phyloP scores from a whole-genome alignment of 768 basidiomycete genomes.

The Termitomyces sp. region DNA sequence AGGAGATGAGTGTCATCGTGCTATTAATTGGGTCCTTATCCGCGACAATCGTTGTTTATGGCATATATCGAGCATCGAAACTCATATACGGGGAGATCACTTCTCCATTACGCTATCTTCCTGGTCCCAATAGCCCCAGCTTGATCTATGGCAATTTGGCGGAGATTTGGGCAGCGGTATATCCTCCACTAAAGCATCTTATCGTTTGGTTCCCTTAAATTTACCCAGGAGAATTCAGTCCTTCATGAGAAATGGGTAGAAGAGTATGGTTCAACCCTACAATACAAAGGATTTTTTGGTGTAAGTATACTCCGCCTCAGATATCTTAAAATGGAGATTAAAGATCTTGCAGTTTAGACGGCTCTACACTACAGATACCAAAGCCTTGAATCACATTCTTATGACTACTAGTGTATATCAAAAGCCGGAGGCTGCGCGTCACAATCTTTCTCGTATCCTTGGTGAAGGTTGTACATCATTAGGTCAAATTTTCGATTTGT shows the following conservation, averaged over 20 bases:
- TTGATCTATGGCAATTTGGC: conserved; percentile 43
- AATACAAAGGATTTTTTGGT: conserved; percentile 27
- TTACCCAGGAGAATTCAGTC: conserved; percentile 27
- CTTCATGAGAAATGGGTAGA: conserved; percentile 15
- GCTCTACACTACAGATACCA: conserved; percentile 16
- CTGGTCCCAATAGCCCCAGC: conserved; percentile 42
- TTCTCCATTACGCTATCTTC: conserved; percentile 44
- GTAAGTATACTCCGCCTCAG: conserved; percentile 25
- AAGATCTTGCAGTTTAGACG: conserved; percentile 20
- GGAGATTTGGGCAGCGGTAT: conserved; percentile 37
- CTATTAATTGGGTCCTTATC: conserved; percentile 16
- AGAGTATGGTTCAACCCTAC: conserved; percentile 13
- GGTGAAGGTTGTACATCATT: conserved; percentile 28
- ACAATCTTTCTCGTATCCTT: conserved; percentile 33
- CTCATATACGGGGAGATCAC: conserved; percentile 26
- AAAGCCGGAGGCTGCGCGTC: conserved; percentile 40
- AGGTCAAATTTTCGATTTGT: too few relatives aligned
- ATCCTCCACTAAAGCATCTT: neutral
- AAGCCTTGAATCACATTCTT: conserved; percentile 61
- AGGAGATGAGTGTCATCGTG: neutral
- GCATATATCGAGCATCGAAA: conserved; percentile 25
- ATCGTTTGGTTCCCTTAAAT: neutral
- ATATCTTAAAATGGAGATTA: conserved; percentile 51
- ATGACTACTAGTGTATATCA: conserved; percentile 49
- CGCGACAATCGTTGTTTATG: conserved; percentile 20